Base-by-base conservation (phyloP, 345 rosid species). In the Trapa incisa region DNA sequence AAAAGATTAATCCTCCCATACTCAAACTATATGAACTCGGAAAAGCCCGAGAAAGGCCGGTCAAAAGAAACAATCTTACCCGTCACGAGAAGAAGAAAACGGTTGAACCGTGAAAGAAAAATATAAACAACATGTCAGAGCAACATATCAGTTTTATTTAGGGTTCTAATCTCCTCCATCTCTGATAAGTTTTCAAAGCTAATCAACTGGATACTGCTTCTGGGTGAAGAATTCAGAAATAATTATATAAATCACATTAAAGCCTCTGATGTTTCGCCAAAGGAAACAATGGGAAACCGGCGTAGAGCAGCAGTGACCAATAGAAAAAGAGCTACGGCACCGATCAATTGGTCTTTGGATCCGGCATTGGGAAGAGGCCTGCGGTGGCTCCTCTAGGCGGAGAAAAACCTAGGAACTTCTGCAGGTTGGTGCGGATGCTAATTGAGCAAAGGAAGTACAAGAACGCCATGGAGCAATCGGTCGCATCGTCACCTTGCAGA, bases 401-500 rank as follows among this genome's bases (percentile, higher is more conserved):
- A 38, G 92, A 87, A 64, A 87, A 87, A 37, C 94, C 91, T 12
- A 89, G 74, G 73, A 89, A 86, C 77, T 87, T 89, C 89, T 87
- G 95, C 37, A 91, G 78, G 80, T 91, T 94, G 54, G 96, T 87
- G 48, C 99, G 86, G 53, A 94, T 89, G 54, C 99, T 91, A 36
- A 91, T 91, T 3, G 99, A 91, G 72, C 96, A 89, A 47, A 89
- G 69, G 70, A 91, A 83, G 66, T 91, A 91, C 61, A 94, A 73
- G 74, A 94, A 94, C 22, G 91, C 96, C 99, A 94, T 94, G 32
- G 99, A 91, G 45, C 99, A 94, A 75, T 94, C 99, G 35, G 99
- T 91, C 4, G 91, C 47, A 71, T 94, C 97, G 2, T 84, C 87
- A 0, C 97, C 93, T 65, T 77, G 89, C 73, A 94, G 57, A 38